Conservation (phyloP, 192 early-diverging fungal genomes). For the Coemansia sp. region DNA sequence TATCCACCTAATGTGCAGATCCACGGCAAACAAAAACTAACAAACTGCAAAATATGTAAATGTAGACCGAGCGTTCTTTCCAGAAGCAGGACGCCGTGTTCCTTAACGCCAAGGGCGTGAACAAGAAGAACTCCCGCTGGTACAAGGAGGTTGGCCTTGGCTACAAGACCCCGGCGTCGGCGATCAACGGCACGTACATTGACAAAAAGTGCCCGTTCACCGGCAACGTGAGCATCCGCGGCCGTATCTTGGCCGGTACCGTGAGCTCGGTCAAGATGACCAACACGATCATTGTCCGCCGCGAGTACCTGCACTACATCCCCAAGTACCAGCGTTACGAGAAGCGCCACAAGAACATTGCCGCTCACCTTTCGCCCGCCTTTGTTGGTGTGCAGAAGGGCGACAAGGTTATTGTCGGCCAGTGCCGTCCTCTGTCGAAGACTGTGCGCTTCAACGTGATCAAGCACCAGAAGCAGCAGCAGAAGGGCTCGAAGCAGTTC, state of each 20-base stretch:
- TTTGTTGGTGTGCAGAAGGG: slow-evolving; percentile 89
- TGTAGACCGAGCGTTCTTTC: slow-evolving; percentile 93
- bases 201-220: slow-evolving; percentile 99
- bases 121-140: slow-evolving; percentile 81
- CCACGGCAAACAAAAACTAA: background rate
- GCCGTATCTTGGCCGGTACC: slow-evolving; percentile 92
- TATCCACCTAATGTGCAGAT: background rate
- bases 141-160: slow-evolving; percentile 98
- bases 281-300: slow-evolving; percentile 95
- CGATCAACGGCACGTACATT: slow-evolving; percentile 95
- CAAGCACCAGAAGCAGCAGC: slow-evolving; percentile 83
- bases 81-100: slow-evolving; percentile 95
- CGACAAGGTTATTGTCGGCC: slow-evolving; percentile 95
- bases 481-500: slow-evolving; percentile 87
- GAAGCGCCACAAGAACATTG: slow-evolving; percentile 99
- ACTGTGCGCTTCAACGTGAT: slow-evolving; percentile 99
- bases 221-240: slow-evolving; percentile 93
- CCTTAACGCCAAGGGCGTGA: slow-evolving; percentile 79
- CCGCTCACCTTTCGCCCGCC: slow-evolving; percentile 91
- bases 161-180: slow-evolving; percentile 98
- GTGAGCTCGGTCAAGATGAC: slow-evolving; percentile 98
- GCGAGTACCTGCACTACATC: slow-evolving; percentile 99
- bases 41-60: background rate
- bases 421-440: slow-evolving; percentile 99
- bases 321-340: slow-evolving; percentile 99